Conservation (phyloP, 164 flowering plant genomes). For the Macadamia tetraphylla region DNA sequence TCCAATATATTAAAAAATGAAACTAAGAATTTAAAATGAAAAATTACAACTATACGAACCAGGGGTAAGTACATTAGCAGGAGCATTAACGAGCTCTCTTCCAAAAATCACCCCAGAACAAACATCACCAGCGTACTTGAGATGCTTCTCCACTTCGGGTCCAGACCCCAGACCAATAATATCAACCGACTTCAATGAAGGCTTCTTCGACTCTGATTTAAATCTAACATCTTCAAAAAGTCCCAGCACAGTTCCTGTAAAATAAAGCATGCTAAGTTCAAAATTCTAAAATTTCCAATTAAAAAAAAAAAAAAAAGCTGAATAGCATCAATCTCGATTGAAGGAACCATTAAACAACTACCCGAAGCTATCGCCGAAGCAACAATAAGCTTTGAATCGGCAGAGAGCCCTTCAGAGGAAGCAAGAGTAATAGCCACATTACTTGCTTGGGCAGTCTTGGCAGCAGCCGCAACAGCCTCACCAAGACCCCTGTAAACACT, state of each 20-base stretch:
- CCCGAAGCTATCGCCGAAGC: constrained; percentile 86
- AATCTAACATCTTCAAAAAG: constrained; percentile 75
- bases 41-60: constrained; percentile 33
- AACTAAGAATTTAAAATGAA: background rate
- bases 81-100: constrained; percentile 88
- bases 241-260: constrained; percentile 70
- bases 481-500: constrained; percentile 44
- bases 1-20: background rate
- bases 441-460: constrained; percentile 74
- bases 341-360: constrained; percentile 10
- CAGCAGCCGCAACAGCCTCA: constrained; percentile 69
- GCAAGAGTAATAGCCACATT: constrained; percentile 71
- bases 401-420: constrained; percentile 53
- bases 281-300: background rate
- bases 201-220: constrained; percentile 75
- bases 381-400: constrained; percentile 48
- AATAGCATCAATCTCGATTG: background rate
- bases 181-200: constrained; percentile 63
- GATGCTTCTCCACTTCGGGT: constrained; percentile 71
- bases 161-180: constrained; percentile 87
- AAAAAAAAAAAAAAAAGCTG: background rate
- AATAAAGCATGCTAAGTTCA: constrained; percentile 8
- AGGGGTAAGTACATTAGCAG: constrained; percentile 97
- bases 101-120: constrained; percentile 77
- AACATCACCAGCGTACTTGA: constrained; percentile 67